phyloP scores from a whole-genome alignment of 2,329 filamentous ascomycete species.

The Monilinia fructigena region DNA sequence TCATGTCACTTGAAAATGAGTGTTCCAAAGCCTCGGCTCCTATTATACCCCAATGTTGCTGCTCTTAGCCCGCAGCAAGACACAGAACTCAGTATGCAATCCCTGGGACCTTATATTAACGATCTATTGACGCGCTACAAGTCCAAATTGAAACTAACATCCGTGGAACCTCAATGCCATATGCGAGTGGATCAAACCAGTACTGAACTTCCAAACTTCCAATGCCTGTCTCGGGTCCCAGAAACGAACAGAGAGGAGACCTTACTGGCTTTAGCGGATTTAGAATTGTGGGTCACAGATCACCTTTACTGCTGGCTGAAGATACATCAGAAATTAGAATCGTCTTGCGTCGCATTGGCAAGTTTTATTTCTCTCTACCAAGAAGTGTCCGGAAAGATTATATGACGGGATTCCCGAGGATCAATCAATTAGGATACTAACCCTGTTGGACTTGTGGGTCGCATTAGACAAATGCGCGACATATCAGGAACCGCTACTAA shows the following conservation, averaged over 20 bases:
- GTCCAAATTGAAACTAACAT: not conserved
- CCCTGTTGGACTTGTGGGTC: constrained; percentile 57
- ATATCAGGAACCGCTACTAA: constrained; percentile 43
- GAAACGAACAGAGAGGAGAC: too few relatives aligned
- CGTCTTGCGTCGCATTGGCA: constrained; percentile 39
- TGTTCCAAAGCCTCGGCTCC: not conserved
- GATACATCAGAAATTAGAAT: constrained; percentile 28
- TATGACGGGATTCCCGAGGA: constrained; percentile 48
- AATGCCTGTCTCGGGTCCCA: too few relatives aligned
- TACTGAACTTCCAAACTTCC: constrained; percentile 42
- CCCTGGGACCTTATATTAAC: not conserved
- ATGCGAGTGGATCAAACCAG: not conserved
- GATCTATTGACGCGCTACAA: not conserved
- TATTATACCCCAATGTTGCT: not conserved
- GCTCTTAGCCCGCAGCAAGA: not conserved
- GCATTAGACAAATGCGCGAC: constrained; percentile 52
- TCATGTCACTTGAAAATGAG: not conserved
- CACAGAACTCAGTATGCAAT: not conserved
- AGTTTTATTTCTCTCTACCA: constrained; percentile 42
- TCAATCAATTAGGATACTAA: constrained; percentile 56
- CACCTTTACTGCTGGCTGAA: constrained; percentile 37
- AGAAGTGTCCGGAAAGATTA: constrained; percentile 16
- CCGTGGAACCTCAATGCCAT: not conserved
- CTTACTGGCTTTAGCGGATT: constrained; percentile 39
- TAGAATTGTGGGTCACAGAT: constrained; percentile 51